phyloP scores from a whole-genome alignment of 805 yeast species.

The Saccharomycopsis synnaedendra region DNA sequence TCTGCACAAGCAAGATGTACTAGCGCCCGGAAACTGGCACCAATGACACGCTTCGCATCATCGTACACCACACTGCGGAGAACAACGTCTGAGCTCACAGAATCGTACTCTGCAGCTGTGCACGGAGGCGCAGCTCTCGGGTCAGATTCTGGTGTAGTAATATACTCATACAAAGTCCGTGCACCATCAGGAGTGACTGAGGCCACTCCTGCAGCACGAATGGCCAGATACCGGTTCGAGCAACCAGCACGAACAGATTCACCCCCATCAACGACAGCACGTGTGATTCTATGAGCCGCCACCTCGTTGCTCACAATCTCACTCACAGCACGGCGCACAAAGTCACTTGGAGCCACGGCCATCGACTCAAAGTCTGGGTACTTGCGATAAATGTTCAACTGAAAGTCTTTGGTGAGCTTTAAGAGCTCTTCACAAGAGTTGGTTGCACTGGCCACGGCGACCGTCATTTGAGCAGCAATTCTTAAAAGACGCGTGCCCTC shows the following conservation, averaged over 20 bases:
- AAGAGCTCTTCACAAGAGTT: conserved; percentile 39
- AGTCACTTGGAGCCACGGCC: conserved; percentile 46
- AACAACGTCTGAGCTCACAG: conserved; percentile 1
- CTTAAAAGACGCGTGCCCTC: conserved; percentile 60
- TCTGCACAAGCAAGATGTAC: conserved; percentile 61
- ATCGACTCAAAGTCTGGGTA: conserved; percentile 55
- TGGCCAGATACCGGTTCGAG: conserved; percentile 10
- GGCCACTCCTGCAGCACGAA: conserved; percentile 19
- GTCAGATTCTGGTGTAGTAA: background rate
- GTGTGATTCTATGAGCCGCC: background rate
- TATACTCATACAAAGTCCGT: conserved; percentile 6
- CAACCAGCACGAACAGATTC: conserved; percentile 1
- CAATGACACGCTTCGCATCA: conserved; percentile 41
- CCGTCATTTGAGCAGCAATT: conserved; percentile 49
- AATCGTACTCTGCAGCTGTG: conserved; percentile 14
- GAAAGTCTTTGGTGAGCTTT: conserved; percentile 55
- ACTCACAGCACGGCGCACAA: conserved; percentile 48
- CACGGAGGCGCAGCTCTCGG: conserved; percentile 7
- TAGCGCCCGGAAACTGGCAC: conserved; percentile 63
- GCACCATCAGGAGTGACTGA: conserved; percentile 18
- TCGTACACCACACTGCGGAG: conserved; percentile 21
- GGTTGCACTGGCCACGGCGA: conserved; percentile 38
- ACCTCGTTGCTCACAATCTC: conserved; percentile 37
- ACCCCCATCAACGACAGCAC: conserved; percentile 18
- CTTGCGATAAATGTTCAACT: conserved; percentile 43